Base-by-base conservation (phyloP, 2,329 filamentous ascomycete species). In the Trichoderma hamatum region DNA sequence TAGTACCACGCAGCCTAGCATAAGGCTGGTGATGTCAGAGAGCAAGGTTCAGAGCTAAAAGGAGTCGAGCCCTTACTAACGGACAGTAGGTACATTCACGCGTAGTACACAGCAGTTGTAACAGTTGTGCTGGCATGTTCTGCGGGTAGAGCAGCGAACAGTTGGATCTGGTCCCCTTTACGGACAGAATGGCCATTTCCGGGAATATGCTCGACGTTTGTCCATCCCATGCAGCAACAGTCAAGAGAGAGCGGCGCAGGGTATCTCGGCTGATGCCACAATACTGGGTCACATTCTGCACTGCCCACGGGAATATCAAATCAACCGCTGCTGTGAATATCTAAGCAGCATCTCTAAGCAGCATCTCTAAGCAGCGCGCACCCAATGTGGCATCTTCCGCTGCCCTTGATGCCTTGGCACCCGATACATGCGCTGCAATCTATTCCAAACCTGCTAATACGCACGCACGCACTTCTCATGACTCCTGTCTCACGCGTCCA, bases 1-100 rank as follows among this genome's bases (percentile, higher is more conserved):
- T n/a, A n/a, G n/a, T n/a, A n/a, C n/a, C n/a, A n/a, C n/a, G n/a
- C n/a, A n/a, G n/a, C n/a, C n/a, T 16, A 16, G 51, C 24, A 30
- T 63, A 63, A 32, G 60, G 60, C 60, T 63, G 60, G 60, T 63
- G 60, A 63, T 63, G 60, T 63, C 60, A 63, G 28, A 30, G 21
- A 14, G 13, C 39, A 7, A 43, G 36, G 14, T 19, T 43, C 19
- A 16, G 16, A 13, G 36, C 36, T 43, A 43, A 6, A 6, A 7
- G 36, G 36, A 43, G 39, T 19, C 39, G 16, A n/a, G 39, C 39
- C 39, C 39, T 43, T 43, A 43, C 39, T n/a, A 43, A 43, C 39
- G 39, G n/a, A n/a, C n/a, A n/a, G n/a, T n/a, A 43, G 39, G 39
- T 43, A 43, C 39, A 43, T 43, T 43, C 10, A 43, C n/a, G 39